Evolutionary conservation across 305 asterid species (phyloP).

Genomic region (Fraxinus paxiana): DNA sequence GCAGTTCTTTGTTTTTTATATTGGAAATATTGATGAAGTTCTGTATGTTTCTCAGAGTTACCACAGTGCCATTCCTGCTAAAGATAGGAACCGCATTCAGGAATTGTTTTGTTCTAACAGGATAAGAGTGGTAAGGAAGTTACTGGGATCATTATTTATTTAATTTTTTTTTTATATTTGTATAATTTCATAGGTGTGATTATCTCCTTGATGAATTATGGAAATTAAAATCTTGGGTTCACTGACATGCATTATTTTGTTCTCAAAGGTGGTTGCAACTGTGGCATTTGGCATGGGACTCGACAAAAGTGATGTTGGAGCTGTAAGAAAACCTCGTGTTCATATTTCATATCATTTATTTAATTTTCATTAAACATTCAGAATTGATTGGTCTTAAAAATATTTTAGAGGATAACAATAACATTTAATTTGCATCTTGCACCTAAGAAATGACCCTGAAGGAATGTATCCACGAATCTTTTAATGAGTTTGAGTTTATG

Average conservation of each 20-base stretch:
- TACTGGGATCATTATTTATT: background rate
- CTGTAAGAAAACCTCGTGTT: conserved; percentile 54
- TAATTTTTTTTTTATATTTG: background rate
- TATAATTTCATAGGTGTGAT: conserved; percentile 9
- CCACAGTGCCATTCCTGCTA: conserved; percentile 84
- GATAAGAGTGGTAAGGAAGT: conserved; percentile 74
- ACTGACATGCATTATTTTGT: conserved; percentile 27
- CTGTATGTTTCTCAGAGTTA: conserved; percentile 60
- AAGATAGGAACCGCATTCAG: conserved; percentile 71
- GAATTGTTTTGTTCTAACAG: conserved; percentile 81
- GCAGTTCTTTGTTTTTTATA: conserved; percentile 16
- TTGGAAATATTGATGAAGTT: conserved; percentile 9
- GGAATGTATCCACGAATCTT: conserved; percentile 3
- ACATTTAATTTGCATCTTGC: background rate
- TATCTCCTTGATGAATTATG: conserved; percentile 9
- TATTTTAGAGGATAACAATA: background rate
- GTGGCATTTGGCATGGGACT: conserved; percentile 99
- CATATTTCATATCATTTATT: conserved; percentile 12
- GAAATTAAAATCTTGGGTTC: conserved; percentile 11
- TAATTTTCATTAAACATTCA: background rate
- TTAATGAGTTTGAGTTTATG: background rate
- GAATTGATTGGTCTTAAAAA: background rate
- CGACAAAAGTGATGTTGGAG: conserved; percentile 91
- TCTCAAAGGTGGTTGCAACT: conserved; percentile 90
- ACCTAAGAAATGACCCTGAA: background rate